A percentile compares a stretch with the other conserved stretches of the same genome.
Conservation (phyloP, 257 asterid species). For the Salvia rosmarinus region DNA sequence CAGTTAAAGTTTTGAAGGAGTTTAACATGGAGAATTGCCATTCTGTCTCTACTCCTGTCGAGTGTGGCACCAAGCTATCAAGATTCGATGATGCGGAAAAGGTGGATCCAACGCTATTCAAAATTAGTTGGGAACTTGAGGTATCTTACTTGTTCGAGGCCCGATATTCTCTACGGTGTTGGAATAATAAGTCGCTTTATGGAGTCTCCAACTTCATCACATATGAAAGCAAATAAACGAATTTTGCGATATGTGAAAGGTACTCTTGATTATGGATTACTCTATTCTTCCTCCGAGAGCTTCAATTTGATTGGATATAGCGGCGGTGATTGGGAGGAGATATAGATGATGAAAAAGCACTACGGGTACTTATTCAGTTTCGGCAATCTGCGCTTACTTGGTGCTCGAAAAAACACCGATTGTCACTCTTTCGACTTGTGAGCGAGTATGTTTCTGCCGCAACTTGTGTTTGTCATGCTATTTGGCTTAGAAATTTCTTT, state of each 20-base stretch:
- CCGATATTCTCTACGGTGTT: not conserved
- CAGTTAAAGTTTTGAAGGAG: not conserved
- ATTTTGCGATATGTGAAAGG: too few species aligned
- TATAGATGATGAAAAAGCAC: not conserved
- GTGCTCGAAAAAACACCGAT: not conserved
- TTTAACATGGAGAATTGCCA: not conserved
- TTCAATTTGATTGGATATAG: not conserved
- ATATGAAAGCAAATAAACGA: not conserved
- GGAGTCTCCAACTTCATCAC: not conserved
- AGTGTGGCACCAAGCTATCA: not conserved
- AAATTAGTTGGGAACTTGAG: not conserved
- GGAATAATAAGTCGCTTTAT: not conserved
- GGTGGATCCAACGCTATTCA: not conserved
- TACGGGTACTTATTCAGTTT: not conserved
- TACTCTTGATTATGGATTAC: not conserved
- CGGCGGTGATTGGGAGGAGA: not conserved
- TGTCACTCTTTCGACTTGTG: constrained; percentile 35
- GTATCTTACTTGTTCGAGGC: too few species aligned
- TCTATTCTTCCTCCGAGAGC: not conserved
- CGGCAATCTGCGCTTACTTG: not conserved
- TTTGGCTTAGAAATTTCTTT: constrained; percentile 24
- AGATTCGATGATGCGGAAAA: not conserved
- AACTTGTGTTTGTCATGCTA: constrained; percentile 28
- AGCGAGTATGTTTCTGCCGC: constrained; percentile 30
- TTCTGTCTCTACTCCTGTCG: not conserved